phyloP scores from a whole-genome alignment of 148 eudicot species.

The Persicaria tinctoria region DNA sequence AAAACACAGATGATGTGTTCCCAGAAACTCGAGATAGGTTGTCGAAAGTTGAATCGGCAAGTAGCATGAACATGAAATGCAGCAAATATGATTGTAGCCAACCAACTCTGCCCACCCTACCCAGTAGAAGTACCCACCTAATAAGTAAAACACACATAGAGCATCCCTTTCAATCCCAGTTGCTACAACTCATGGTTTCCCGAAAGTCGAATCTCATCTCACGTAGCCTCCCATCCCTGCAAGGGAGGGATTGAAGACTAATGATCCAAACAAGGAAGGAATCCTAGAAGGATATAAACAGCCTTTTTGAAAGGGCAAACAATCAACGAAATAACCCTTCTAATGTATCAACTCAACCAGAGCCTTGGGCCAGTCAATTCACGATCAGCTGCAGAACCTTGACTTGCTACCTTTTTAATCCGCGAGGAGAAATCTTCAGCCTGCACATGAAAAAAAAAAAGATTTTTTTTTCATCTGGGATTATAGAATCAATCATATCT shows the following conservation, averaged over 20 bases:
- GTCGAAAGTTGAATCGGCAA: neutral
- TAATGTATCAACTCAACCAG: constrained; percentile 39
- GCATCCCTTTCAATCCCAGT: too few species aligned
- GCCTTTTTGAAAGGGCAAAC: too few species aligned
- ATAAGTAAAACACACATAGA: too few species aligned
- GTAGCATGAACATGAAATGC: neutral
- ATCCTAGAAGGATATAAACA: too few species aligned
- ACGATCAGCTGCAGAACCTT: constrained; percentile 68
- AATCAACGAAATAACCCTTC: neutral
- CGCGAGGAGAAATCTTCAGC: constrained; percentile 88
- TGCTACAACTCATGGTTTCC: too few species aligned
- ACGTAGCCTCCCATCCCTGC: neutral
- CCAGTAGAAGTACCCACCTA: neutral
- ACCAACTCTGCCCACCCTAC: neutral
- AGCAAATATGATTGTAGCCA: neutral
- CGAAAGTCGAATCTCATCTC: too few species aligned
- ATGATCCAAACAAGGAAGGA: too few species aligned
- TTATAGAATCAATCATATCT: neutral
- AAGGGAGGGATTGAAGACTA: too few species aligned
- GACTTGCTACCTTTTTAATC: constrained; percentile 66
- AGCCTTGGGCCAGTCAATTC: constrained; percentile 49
- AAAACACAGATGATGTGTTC: too few species aligned
- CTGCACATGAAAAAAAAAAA: constrained; percentile 22
- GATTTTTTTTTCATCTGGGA: too few species aligned
- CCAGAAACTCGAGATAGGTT: neutral